phyloP scores from a whole-genome alignment of 2,329 filamentous ascomycete genomes.

The Aureobasidium subglaciale region DNA sequence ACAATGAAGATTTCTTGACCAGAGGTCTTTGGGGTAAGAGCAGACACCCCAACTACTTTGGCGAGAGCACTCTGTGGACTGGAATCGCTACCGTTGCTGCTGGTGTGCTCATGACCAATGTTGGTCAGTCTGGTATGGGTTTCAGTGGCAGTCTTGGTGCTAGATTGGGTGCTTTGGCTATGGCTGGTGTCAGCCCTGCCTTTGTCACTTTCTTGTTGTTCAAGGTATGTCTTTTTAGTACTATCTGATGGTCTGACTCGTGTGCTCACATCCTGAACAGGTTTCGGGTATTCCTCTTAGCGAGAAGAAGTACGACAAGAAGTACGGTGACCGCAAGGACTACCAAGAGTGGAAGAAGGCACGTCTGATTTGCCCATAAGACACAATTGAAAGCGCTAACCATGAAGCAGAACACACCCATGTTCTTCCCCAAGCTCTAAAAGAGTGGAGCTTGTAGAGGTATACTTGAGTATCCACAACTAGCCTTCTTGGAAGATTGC shows the following conservation, averaged over 20 bases:
- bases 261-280: slow-evolving; percentile 19
- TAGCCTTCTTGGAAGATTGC: background rate
- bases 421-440: slow-evolving; percentile 56
- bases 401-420: slow-evolving; percentile 49
- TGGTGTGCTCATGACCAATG: slow-evolving; percentile 48
- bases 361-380: background rate
- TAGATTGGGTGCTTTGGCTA: slow-evolving; percentile 38
- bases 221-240: slow-evolving; percentile 42
- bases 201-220: slow-evolving; percentile 58
- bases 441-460: no score
- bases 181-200: slow-evolving; percentile 54
- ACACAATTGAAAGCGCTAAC: no score
- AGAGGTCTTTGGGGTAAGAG: slow-evolving; percentile 55
- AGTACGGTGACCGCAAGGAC: slow-evolving; percentile 56
- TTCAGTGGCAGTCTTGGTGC: slow-evolving; percentile 40
- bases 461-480: background rate
- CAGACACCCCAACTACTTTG: slow-evolving; percentile 65
- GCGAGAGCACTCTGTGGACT: slow-evolving; percentile 63
- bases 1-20: slow-evolving; percentile 60
- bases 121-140: slow-evolving; percentile 52
- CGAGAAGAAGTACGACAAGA: slow-evolving; percentile 61
- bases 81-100: slow-evolving; percentile 56
- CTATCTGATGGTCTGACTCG: background rate
- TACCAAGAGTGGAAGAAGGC: slow-evolving; percentile 57
- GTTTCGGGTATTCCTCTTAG: slow-evolving; percentile 55